These are phyloP conservation scores for Catunica adiposa DNA, from an alignment of 2,329 filamentous ascomycete species.

Conservation along the genomic window DNA sequence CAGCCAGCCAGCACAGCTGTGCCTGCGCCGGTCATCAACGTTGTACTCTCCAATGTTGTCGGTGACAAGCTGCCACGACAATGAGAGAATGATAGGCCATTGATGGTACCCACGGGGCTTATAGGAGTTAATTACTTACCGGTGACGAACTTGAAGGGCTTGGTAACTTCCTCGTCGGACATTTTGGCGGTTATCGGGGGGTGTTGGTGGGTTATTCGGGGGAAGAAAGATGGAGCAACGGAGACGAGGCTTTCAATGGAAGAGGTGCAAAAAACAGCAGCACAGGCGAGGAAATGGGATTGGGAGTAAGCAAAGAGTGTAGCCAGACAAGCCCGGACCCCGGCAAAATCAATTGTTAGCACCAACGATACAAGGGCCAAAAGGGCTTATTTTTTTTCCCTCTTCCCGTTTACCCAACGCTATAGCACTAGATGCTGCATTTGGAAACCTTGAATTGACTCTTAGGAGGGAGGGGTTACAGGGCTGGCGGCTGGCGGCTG, in stretches of 20 bases:
- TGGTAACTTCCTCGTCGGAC: slow-evolving; percentile 85
- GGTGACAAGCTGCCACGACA: background rate
- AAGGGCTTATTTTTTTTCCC: slow-evolving; percentile 10
- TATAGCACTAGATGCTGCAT: no score
- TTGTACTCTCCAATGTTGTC: background rate
- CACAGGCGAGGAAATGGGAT: background rate
- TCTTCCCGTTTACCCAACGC: no score
- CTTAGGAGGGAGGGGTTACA: no score
- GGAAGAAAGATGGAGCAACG: slow-evolving; percentile 3
- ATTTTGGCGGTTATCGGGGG: slow-evolving; percentile 43
- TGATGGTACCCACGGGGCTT: background rate
- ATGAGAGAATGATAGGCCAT: background rate
- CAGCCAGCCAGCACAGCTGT: slow-evolving; percentile 4
- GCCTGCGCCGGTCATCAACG: background rate
- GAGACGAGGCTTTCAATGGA: slow-evolving; percentile 1
- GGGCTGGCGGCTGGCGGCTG: no score
- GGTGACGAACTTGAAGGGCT: slow-evolving; percentile 99
- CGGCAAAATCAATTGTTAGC: slow-evolving; percentile 15
- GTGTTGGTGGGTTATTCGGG: slow-evolving; percentile 1
- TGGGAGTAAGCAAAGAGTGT: slow-evolving; percentile 18
- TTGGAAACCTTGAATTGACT: no score
- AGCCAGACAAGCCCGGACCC: background rate
- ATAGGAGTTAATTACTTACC: slow-evolving; percentile 45
- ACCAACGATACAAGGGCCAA: slow-evolving; percentile 23
- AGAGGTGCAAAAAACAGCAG: slow-evolving; percentile 1